A percentile compares a stretch with the other conserved stretches of the same genome.
These are phyloP conservation scores for Parasarocladium wereldwijsianum DNA, from an alignment of 2,329 filamentous ascomycete genomes.

Conservation along the genomic window DNA sequence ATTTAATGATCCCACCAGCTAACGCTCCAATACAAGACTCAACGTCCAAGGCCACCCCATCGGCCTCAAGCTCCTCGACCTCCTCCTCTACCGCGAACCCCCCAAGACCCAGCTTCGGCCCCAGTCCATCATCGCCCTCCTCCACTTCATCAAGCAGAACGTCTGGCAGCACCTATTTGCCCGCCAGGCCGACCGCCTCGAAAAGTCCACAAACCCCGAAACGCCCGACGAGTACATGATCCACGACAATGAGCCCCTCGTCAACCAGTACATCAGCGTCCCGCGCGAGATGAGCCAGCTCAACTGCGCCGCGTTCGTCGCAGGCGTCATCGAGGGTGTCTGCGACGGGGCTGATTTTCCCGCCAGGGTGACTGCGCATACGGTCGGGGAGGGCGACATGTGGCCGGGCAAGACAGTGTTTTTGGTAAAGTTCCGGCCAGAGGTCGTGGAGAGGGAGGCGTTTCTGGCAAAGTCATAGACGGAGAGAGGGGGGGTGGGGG, in stretches of 20 bases:
- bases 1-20: too few relatives aligned
- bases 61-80: conserved; percentile 85
- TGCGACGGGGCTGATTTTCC: conserved; percentile 88
- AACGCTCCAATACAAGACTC: conserved; percentile 38
- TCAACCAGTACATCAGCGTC: conserved; percentile 86
- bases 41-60: conserved; percentile 88
- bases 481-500: neutral
- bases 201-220: conserved; percentile 68
- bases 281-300: conserved; percentile 92
- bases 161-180: conserved; percentile 88
- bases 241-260: conserved; percentile 91
- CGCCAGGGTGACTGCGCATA: conserved; percentile 81
- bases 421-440: conserved; percentile 79
- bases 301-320: conserved; percentile 91
- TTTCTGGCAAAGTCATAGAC: conserved; percentile 49
- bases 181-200: conserved; percentile 79
- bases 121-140: conserved; percentile 74
- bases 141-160: conserved; percentile 89
- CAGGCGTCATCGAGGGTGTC: conserved; percentile 87
- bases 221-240: conserved; percentile 98
- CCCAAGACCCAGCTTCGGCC: conserved; percentile 60
- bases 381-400: conserved; percentile 59
- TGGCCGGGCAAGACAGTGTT: conserved; percentile 97
- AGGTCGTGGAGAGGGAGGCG: conserved; percentile 82
- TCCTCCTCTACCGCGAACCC: conserved; percentile 74